Evolutionary conservation across 305 asterid species (phyloP), one percentile per base, ranked within the genome.

Genomic region (Fraxinus platypoda): DNA sequence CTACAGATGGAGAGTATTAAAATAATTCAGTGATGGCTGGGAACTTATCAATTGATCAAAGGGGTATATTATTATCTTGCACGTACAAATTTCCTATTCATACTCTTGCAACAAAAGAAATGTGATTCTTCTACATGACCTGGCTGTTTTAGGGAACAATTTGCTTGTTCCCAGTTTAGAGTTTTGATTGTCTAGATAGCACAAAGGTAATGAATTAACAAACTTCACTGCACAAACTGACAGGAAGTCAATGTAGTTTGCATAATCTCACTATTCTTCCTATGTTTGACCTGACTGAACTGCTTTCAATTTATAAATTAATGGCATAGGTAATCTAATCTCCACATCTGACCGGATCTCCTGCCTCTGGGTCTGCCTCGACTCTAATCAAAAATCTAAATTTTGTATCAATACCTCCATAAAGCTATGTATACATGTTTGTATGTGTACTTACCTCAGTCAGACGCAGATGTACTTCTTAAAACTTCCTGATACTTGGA

Each of bases 111-210:
- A 26, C 34, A 66, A 66, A 66, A 25, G 74, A 17, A 37, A 81
- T 64, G 73, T 25, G 28, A 79, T 54, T 68, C 75, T 46, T 73
- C 30, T 66, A 21, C 19, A 3, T 76, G 75, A 77, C 8, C 25
- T 30, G 66, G 21, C 74, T 76, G 41, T 43, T 82, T 6, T 38
- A 2, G 73, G 28, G 68, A 79, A 26, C 78, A 68, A 49, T 54
- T 41, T 26, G 77, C 78, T 35, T 25, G 72, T 41, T 78, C 62
- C 54, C 82, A 76, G 74, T 79, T n/a, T 26, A 70, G 75, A 70
- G 75, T 70, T 70, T 28, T 38, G 74, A 66, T 28, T 38, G 75
- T 21, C 57, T 25, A 37, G 46, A 28, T 78, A 34, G 33, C 23
- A 80, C 81, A 73, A 54, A 54, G 41, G 71, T 49, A 25, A 11